These are phyloP conservation scores for Karstenula rhodostoma DNA, from an alignment of 2,329 filamentous ascomycete species.

Conservation along the genomic window DNA sequence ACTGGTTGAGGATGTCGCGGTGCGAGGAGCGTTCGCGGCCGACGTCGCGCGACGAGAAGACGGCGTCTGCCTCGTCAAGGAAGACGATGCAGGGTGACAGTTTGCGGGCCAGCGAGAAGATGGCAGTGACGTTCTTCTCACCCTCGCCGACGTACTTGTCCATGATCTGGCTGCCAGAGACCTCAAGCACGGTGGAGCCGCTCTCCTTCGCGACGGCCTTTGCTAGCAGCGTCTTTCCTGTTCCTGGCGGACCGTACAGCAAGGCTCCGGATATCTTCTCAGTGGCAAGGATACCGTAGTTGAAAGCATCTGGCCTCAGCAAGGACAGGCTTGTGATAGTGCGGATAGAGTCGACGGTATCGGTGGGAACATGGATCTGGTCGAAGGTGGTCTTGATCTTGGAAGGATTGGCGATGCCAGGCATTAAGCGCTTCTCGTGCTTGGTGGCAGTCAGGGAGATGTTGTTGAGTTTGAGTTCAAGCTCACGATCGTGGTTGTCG, in stretches of 20 bases:
- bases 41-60: slow-evolving; percentile 79
- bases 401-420: slow-evolving; percentile 80
- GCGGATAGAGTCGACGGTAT: slow-evolving; percentile 87
- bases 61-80: slow-evolving; percentile 94
- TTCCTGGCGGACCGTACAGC: slow-evolving; percentile 82
- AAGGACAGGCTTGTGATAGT: slow-evolving; percentile 89
- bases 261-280: slow-evolving; percentile 91
- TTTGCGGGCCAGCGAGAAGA: slow-evolving; percentile 91
- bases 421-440: slow-evolving; percentile 83
- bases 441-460: slow-evolving; percentile 60
- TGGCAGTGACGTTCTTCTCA: slow-evolving; percentile 91
- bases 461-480: slow-evolving; percentile 63
- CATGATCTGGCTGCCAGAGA: slow-evolving; percentile 90
- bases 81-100: slow-evolving; percentile 93
- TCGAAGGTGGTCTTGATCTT: slow-evolving; percentile 87
- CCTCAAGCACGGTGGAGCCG: slow-evolving; percentile 77
- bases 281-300: slow-evolving; percentile 88
- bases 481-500: slow-evolving; percentile 24
- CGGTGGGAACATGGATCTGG: slow-evolving; percentile 82
- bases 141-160: slow-evolving; percentile 97
- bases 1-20: slow-evolving; percentile 94
- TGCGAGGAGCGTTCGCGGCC: slow-evolving; percentile 73
- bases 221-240: slow-evolving; percentile 71
- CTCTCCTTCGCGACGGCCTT: slow-evolving; percentile 72
- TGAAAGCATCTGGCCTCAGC: slow-evolving; percentile 90